phyloP scores from a whole-genome alignment of 306 rosid genomes.

The Fragaria nilgerrensis region DNA sequence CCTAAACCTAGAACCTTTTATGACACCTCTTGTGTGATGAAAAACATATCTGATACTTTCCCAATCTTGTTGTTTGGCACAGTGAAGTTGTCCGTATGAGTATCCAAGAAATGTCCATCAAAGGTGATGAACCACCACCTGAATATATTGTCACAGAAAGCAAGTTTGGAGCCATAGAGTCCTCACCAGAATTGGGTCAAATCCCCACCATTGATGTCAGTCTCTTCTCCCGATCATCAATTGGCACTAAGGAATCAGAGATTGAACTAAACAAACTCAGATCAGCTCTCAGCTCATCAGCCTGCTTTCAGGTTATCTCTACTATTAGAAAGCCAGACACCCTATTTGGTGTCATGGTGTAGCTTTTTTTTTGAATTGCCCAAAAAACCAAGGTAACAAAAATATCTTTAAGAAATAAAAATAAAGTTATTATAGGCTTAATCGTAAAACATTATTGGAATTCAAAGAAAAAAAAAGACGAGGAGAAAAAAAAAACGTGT shows the following conservation, averaged over 20 bases:
- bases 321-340: too few relatives aligned
- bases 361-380: too few relatives aligned
- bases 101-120: neutral
- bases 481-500: too few relatives aligned
- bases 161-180: conserved; percentile 25
- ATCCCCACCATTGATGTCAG: conserved; percentile 51
- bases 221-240: conserved; percentile 33
- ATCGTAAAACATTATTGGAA: too few relatives aligned
- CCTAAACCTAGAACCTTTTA: neutral
- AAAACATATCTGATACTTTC: too few relatives aligned
- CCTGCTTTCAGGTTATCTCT: conserved; percentile 64
- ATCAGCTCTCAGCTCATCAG: conserved; percentile 53
- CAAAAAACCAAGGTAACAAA: too few relatives aligned
- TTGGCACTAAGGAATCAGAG: conserved; percentile 14
- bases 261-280: conserved; percentile 44
- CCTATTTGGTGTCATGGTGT: too few relatives aligned
- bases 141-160: neutral
- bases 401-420: too few relatives aligned
- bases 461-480: too few relatives aligned
- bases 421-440: too few relatives aligned
- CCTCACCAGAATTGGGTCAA: conserved; percentile 19
- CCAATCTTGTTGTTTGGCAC: neutral
- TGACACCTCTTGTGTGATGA: neutral
- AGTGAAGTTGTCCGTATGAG: neutral
- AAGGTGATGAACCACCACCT: neutral